Base-by-base conservation (phyloP, 2,329 filamentous ascomycete species). In the Pseudomassariella vexata region DNA sequence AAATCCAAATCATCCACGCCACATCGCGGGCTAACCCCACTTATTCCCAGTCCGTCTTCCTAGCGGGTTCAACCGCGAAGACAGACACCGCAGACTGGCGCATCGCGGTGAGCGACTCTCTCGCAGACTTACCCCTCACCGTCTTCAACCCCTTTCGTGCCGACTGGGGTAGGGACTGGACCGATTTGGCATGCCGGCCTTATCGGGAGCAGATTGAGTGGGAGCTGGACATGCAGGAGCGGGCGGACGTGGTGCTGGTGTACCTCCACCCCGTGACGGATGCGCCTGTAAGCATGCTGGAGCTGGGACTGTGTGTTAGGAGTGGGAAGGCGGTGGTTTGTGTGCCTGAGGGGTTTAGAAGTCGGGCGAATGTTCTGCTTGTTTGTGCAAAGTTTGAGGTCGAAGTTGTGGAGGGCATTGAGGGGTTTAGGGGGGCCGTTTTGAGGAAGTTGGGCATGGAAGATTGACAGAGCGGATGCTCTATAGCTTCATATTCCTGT, bases 341-440 rank as follows among this genome's bases (percentile, higher is more conserved):
- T 76, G 69, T 28, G 59, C 64, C 30, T 2, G 49, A 60, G 16
- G 62, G 60, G 0, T 82, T 73, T 44, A 64, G 53, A 53, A 77
- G 77, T 49, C 62, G 62, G n/a, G 77, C 74, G 0, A 79, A 82
- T 40, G 72, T 83, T 19, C 59, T 73, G 44, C 56, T 76, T 10
- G 64, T 78, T 8, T 80, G 76, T 38, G 48, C 57, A 36, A 59
- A 59, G 32, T 69, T 66, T 38, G 59, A 52, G 0, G 50, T 77
- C 5, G 53, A 61, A 22, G 48, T 70, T 34, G 52, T 70, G 19
- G 55, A 62, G 11, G 61, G 46, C 3, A 55, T 66, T 16, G 56
- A 56, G 5, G 59, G 62, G 6, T 44, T 78, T 30, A 45, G 44
- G n/a, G 45, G 50, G 17, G 53, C 41, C 5, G 46, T 72, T 7